Evolutionary conservation across 192 early-diverging fungal species (phyloP), one percentile per base, ranked within the genome.

Genomic region (Coemansia sp.): DNA sequence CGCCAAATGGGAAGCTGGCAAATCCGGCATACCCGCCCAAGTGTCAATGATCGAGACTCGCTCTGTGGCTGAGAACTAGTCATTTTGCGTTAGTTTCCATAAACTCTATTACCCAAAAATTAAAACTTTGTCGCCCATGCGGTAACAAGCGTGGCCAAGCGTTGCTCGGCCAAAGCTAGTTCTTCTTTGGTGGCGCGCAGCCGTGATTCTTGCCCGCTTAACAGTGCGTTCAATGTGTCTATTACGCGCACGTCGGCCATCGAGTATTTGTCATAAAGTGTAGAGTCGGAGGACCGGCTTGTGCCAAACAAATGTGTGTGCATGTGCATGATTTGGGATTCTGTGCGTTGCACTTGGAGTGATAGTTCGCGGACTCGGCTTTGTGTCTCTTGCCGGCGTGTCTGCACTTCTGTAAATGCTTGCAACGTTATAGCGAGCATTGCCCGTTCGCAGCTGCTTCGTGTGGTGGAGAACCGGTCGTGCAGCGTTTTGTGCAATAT

Each of bases 1-100:
- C 38, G 70, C 76, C 39, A 79, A 79, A 61, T 79, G 76, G 76
- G 71, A 73, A 32, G 64, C 45, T 48, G 76, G 70, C 76, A 79
- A 79, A 67, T 64, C 76, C 13, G 59, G 70, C 18, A 63, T 38
- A 20, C 67, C 59, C 19, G 41, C 54, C 43, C 48, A 54, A 3
- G 54, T 66, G n/a, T 64, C 70, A 8, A 41, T 45, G 24, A 49
- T 79, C 41, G 76, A 79, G 54, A 79, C 76, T 24, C 76, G 76
- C 26, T 18, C 71, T 48, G 64, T 66, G 71, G 76, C 47, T 24
- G 69, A 78, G 51, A 66, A 79, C 60, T 79, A 79, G 10, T 16
- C 32, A 35, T 35, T 35, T 35, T 35, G 1, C 8, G 2, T 35
- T 9, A 9, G 8, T 35, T 29, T 35, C 8, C 7, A 35, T 9